phyloP scores from a whole-genome alignment of 345 rosid species.

The Euphorbia lathyris region DNA sequence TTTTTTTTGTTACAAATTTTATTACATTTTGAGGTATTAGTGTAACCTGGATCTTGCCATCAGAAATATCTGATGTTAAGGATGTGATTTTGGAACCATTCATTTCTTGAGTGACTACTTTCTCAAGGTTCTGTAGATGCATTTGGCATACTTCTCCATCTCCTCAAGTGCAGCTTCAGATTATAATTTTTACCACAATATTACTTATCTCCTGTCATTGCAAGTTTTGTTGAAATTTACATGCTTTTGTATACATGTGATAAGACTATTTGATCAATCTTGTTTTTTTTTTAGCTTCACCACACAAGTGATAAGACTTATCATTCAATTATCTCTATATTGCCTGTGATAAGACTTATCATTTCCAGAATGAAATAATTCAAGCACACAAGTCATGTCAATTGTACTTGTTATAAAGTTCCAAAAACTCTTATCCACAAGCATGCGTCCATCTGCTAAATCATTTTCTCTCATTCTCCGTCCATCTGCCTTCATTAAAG shows the following conservation, averaged over 20 bases:
- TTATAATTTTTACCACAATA: slow-evolving; percentile 48
- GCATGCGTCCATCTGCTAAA: slow-evolving; percentile 43
- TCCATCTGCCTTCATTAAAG: slow-evolving; percentile 39
- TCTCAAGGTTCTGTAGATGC: slow-evolving; percentile 50
- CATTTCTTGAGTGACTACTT: slow-evolving; percentile 50
- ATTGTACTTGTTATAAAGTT: slow-evolving; percentile 43
- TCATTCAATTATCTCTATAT: too few species aligned
- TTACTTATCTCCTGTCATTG: slow-evolving; percentile 42
- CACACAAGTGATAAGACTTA: too few species aligned
- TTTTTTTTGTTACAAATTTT: too few species aligned
- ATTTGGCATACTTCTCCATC: slow-evolving; percentile 52
- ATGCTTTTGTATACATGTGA: slow-evolving; percentile 58
- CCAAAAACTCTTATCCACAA: slow-evolving; percentile 50
- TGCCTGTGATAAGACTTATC: too few species aligned
- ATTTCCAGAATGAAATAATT: slow-evolving; percentile 49
- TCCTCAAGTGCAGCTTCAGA: slow-evolving; percentile 46
- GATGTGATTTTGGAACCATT: slow-evolving; percentile 34
- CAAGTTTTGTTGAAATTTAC: slow-evolving; percentile 45
- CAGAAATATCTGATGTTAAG: slow-evolving; percentile 40
- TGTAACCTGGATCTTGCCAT: slow-evolving; percentile 58
- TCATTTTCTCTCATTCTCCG: slow-evolving; percentile 27
- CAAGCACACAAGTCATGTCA: slow-evolving; percentile 50
- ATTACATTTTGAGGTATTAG: neutral
- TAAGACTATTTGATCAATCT: too few species aligned
- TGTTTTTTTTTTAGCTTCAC: too few species aligned